Conservation (phyloP, 1,139 yeast species). For the Pichia sp. region DNA sequence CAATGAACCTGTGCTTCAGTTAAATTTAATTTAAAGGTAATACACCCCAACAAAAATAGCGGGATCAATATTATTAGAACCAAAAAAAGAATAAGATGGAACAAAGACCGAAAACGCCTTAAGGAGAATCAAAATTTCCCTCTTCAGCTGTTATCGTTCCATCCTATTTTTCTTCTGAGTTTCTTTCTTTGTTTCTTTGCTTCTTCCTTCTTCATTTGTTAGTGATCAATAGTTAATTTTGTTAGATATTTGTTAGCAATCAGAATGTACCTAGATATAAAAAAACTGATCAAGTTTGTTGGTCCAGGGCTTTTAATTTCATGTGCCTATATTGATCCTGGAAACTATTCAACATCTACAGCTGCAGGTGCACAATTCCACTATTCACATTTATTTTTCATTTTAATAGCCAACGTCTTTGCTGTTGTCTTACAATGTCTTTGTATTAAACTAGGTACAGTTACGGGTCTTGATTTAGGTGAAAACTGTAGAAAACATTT, state of each 20-base stretch:
- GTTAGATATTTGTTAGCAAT: neutral
- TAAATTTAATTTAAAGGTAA: too few species aligned
- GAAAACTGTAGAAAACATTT: constrained; percentile 66
- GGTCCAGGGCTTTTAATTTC: constrained; percentile 78
- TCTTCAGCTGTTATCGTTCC: too few species aligned
- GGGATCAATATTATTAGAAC: too few species aligned
- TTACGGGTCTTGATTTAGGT: constrained; percentile 72
- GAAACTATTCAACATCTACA: constrained; percentile 74
- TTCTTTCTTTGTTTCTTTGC: too few species aligned
- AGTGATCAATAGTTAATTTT: too few species aligned
- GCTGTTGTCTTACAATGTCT: constrained; percentile 67
- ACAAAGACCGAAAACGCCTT: too few species aligned
- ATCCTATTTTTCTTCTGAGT: too few species aligned
- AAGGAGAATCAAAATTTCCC: too few species aligned
- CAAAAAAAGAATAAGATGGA: too few species aligned
- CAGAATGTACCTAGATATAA: constrained; percentile 10
- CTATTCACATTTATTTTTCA: constrained; percentile 56
- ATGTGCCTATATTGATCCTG: constrained; percentile 79
- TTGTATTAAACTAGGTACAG: constrained; percentile 70
- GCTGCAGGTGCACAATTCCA: constrained; percentile 71
- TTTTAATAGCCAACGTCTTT: constrained; percentile 58
- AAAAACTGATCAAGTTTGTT: constrained; percentile 53
- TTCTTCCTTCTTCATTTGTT: neutral
- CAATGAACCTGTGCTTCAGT: neutral
- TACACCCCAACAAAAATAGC: too few species aligned